phyloP scores from a whole-genome alignment of 345 rosid genomes.

The Camelina laxa region DNA sequence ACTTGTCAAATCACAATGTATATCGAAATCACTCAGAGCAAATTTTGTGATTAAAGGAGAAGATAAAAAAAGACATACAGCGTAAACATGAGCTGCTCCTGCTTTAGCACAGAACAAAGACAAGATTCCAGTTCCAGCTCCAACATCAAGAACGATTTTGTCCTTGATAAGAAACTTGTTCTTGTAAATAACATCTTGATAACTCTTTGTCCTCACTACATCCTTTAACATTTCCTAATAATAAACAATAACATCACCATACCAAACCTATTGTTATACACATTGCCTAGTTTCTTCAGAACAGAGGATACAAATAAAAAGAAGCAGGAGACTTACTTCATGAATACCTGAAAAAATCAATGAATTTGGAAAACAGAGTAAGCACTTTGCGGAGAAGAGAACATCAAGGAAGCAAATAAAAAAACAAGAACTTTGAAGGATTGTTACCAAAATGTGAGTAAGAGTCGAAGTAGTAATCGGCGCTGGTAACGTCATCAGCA shows the following conservation, averaged over 20 bases:
- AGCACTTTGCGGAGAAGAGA: constrained; percentile 7
- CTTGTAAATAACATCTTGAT: constrained; percentile 87
- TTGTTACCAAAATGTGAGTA: constrained; percentile 87
- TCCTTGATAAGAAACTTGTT: constrained; percentile 84
- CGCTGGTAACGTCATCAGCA: constrained; percentile 69
- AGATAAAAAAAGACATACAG: constrained; percentile 50
- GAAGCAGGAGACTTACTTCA: constrained; percentile 72
- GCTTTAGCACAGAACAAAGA: constrained; percentile 96
- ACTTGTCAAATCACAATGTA: constrained; percentile 15
- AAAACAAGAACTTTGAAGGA: neutral
- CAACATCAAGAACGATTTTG: constrained; percentile 91
- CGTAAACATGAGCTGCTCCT: constrained; percentile 91
- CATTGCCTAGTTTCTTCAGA: constrained; percentile 7
- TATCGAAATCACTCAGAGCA: neutral
- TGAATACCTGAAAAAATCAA: constrained; percentile 79
- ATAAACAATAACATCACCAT: neutral
- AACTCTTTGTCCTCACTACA: constrained; percentile 86
- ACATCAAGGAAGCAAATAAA: neutral
- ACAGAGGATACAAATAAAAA: constrained; percentile 13
- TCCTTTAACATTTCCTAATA: constrained; percentile 98
- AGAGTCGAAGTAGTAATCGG: constrained; percentile 94
- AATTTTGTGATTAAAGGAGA: neutral
- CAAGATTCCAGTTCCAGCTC: constrained; percentile 96
- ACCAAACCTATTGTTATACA: neutral
- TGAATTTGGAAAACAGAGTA: neutral